Base-by-base conservation (phyloP, 2,329 filamentous ascomycete species). In the Scedosporium dehoogii region DNA sequence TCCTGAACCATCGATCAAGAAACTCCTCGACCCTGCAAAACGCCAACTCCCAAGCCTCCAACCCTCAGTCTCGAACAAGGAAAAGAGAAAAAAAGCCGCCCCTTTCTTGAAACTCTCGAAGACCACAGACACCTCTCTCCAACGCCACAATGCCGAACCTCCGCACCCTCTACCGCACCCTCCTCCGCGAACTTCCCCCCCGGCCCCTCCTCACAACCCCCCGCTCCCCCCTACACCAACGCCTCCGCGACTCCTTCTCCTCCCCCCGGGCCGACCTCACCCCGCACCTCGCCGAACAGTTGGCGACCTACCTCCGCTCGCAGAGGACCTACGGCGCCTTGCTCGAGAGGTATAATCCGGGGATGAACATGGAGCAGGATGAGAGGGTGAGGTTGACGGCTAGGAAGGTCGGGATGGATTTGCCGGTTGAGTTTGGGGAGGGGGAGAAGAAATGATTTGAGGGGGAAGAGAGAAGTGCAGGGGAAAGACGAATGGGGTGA, bases 331-430 rank as follows among this genome's bases (percentile, higher is more conserved):
- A 97, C 73, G 83, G 85, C 27, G 87, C 85, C 16, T 77, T 97
- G 53, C 74, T 97, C 44, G 92, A 97, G 76, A 83, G 92, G 68
- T 97, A 99, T 76, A 97, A 97, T 74, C 92, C 92, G 0, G 92
- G 92, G 18, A 91, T 96, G 85, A 84, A 85, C 67, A 90, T 96
- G 88, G 85, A 89, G 67, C 88, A 86, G 72, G 86, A 96, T 75
- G 92, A 97, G 78, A 82, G 90, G 64, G 86, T 97, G 51, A 79
- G 91, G 63, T 78, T 97, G 78, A 89, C 90, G 61, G 94, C 94
- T 7, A 80, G 91, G 75, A 85, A 90, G 71, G 92, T 97, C 48
- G 94, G 93, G 18, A 91, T 97, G 88, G 83, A 97, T 74, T 72
- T 97, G 74, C 93, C 93, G 0, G 73, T 83, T 38, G 86, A 90